phyloP scores from a whole-genome alignment of 1,139 yeast species.

The Casaregolazyma lundiana region DNA sequence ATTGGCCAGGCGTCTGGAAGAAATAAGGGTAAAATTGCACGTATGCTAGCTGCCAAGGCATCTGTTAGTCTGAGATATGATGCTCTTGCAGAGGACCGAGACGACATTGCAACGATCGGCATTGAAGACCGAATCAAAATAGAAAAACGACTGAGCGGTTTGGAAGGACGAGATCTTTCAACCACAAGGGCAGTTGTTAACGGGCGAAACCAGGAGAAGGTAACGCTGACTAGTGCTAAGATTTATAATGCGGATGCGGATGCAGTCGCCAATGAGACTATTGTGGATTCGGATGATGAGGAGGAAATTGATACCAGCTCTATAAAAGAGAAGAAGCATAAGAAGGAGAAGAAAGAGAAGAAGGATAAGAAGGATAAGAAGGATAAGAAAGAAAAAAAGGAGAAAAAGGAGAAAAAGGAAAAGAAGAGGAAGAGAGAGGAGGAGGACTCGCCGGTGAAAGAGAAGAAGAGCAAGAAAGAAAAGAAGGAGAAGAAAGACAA shows the following conservation, averaged over 20 bases:
- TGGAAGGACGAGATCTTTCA: slow-evolving; percentile 74
- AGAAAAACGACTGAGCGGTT: slow-evolving; percentile 87
- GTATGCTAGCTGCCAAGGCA: slow-evolving; percentile 98
- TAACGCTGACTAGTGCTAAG: slow-evolving; percentile 75
- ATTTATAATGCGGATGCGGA: slow-evolving; percentile 79
- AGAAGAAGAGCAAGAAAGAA: slow-evolving; percentile 21
- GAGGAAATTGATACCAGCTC: slow-evolving; percentile 24
- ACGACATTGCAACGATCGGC: slow-evolving; percentile 89
- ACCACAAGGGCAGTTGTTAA: slow-evolving; percentile 33
- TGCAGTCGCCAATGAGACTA: slow-evolving; percentile 21
- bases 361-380: slow-evolving; percentile 24
- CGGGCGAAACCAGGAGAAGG: slow-evolving; percentile 50
- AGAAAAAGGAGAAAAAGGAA: slow-evolving; percentile 15
- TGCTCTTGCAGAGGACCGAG: slow-evolving; percentile 92
- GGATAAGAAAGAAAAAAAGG: slow-evolving; percentile 21
- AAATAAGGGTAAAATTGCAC: slow-evolving; percentile 98
- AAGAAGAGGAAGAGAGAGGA: slow-evolving; percentile 21
- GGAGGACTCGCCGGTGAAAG: slow-evolving; percentile 28
- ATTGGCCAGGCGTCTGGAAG: slow-evolving; percentile 97
- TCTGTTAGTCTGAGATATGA: slow-evolving; percentile 95
- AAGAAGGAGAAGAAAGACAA: slow-evolving; percentile 24
- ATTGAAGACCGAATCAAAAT: slow-evolving; percentile 87
- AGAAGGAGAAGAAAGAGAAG: slow-evolving; percentile 26
- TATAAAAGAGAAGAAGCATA: slow-evolving; percentile 21
- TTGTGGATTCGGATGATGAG: slow-evolving; percentile 24